Evolutionary conservation across 2,329 filamentous ascomycete genomes (phyloP), one percentile per base, ranked within the genome.

Genomic region (Neofusicoccum parvum): DNA sequence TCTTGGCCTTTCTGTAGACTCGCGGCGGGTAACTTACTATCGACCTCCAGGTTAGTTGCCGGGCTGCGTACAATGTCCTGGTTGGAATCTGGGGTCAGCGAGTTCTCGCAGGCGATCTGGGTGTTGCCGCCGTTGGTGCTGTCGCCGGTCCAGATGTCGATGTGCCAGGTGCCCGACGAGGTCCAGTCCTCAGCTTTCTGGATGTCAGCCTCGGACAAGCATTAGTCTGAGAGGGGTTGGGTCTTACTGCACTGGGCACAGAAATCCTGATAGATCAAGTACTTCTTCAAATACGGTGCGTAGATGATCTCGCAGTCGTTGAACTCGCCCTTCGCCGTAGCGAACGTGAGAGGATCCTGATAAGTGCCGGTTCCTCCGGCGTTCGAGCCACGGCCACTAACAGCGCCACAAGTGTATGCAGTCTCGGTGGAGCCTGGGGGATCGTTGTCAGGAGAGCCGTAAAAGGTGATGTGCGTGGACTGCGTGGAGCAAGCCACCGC

Each of bases 281-380:
- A 83, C 70, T 83, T 83, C 62, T 74, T 74, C 36, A 81, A 66
- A 65, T 80, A 80, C 0, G 80, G 80, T n/a, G 74, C 69, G 66
- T 82, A 83, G 48, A 83, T 73, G 65, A 81, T 72, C 67, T 82
- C 80, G 73, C 81, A 83, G 23, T 70, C 62, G 0, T 71, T 69
- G 71, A 82, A 81, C 60, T 79, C 77, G 49, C 77, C 77, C 5
- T 71, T 69, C 2, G 80, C 77, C 5, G 76, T 79, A 34, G 81
- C 81, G 58, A 82, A 80, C 1, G 80, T 81, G 32, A 81, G 67
- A 1, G 80, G 81, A 70, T 82, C 75, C 53, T 67, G 67, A 68
- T 74, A 80, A n/a, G 79, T 80, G 34, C 80, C 80, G 0, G 70
- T 75, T 15, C 81, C 81, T 10, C 80, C 80, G 14, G 80, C 79